phyloP scores from a whole-genome alignment of 2,329 filamentous ascomycete species.

The Dactylellina drechsleri region DNA sequence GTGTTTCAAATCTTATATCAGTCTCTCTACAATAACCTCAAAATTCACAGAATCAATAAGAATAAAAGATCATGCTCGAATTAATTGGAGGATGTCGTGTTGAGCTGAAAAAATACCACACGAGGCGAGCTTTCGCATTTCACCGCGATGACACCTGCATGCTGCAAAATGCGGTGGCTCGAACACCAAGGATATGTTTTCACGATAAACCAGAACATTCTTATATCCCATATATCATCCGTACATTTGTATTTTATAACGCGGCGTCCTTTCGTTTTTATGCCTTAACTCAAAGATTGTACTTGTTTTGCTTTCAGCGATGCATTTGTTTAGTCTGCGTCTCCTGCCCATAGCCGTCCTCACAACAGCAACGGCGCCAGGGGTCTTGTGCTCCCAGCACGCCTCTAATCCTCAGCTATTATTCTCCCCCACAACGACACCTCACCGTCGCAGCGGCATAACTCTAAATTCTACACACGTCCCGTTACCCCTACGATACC shows the following conservation, averaged over 20 bases:
- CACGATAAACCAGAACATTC: no score
- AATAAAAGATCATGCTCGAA: no score
- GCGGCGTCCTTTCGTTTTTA: slow-evolving; percentile 8
- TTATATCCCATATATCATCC: not conserved
- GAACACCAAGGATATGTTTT: no score
- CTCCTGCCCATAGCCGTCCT: slow-evolving; percentile 22
- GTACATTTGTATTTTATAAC: slow-evolving; percentile 15
- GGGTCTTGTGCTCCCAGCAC: not conserved
- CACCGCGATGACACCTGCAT: no score
- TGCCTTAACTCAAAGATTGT: not conserved
- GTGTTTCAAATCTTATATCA: no score
- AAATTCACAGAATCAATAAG: no score
- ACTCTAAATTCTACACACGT: slow-evolving; percentile 33
- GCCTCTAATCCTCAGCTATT: not conserved
- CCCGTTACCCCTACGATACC: slow-evolving; percentile 35
- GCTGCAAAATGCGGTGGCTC: no score
- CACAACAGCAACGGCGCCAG: not conserved
- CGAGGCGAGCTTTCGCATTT: no score
- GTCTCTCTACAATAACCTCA: no score
- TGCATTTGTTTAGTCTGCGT: slow-evolving; percentile 21
- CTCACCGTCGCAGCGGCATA: slow-evolving; percentile 38
- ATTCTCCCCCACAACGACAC: not conserved
- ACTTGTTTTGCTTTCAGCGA: slow-evolving; percentile 2
- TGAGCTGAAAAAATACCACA: no score
- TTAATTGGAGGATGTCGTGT: no score